Evolutionary conservation across 495 filamentous ascomycete species (phyloP).

Genomic region (Massariosphaeria phaeospora): DNA sequence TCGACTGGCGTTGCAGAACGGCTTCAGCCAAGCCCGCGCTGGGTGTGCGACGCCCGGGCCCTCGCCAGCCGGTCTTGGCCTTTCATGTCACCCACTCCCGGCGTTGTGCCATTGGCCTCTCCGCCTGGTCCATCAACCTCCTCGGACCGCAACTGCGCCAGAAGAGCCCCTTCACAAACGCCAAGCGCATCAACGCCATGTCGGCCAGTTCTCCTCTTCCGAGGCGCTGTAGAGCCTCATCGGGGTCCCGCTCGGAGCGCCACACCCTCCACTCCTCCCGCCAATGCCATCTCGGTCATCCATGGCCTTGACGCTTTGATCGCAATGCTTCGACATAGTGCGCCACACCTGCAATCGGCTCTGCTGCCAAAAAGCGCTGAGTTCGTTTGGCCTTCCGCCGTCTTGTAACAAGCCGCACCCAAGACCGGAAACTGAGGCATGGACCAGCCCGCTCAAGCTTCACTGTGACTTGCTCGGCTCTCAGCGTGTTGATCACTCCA

Average conservation of each 20-base stretch:
- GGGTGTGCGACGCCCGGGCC: constrained; percentile 4
- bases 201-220: neutral
- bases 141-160: constrained; percentile 26
- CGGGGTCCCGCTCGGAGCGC: neutral
- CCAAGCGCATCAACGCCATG: constrained; percentile 13
- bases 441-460: constrained; percentile 14
- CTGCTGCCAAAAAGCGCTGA: neutral
- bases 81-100: constrained; percentile 3
- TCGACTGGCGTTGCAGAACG: neutral
- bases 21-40: constrained; percentile 19
- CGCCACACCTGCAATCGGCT: neutral
- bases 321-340: constrained; percentile 7
- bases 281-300: constrained; percentile 13
- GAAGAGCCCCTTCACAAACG: constrained; percentile 16
- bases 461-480: constrained; percentile 11
- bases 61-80: constrained; percentile 21
- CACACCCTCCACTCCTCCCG: neutral
- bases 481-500: constrained; percentile 18
- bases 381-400: constrained; percentile 16
- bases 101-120: constrained; percentile 12
- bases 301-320: constrained; percentile 12
- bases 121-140: constrained; percentile 4
- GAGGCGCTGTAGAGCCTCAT: constrained; percentile 21
- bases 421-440: constrained; percentile 21
- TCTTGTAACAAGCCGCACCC: constrained; percentile 20